phyloP scores from a whole-genome alignment of 176 grass and related monocot species.

The Avena atlantica region DNA sequence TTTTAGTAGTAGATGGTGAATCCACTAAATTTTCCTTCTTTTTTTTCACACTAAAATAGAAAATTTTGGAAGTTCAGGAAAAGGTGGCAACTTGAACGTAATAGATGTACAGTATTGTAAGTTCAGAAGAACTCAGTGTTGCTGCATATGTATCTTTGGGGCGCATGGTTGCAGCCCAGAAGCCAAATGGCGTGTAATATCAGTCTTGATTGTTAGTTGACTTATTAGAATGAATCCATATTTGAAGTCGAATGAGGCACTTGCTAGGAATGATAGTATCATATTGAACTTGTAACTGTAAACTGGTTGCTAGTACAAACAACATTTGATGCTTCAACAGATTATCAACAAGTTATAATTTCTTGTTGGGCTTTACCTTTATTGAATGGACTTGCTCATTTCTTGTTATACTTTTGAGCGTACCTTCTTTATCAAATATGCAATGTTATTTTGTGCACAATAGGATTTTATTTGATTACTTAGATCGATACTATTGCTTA shows the following conservation, averaged over 20 bases:
- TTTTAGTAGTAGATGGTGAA: slow-evolving; percentile 1
- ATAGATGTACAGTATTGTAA: not conserved
- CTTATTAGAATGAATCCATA: not conserved
- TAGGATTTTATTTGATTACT: not conserved
- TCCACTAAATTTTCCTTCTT: not conserved
- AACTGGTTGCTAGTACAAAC: not conserved
- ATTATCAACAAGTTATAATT: slow-evolving; percentile 11
- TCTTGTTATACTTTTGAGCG: not conserved
- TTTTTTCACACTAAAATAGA: not conserved
- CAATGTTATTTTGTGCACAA: not conserved
- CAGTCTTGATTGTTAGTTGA: not conserved
- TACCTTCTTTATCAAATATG: slow-evolving; percentile 19
- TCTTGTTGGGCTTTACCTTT: not conserved
- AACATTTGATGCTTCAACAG: not conserved
- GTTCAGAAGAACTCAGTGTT: not conserved
- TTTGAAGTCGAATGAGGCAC: not conserved
- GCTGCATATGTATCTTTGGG: not conserved
- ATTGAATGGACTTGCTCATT: not conserved
- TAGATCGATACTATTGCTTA: not conserved
- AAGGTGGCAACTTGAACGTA: not conserved
- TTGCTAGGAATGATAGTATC: not conserved
- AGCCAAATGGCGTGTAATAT: not conserved
- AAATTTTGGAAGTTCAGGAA: not conserved
- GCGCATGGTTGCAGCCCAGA: not conserved
- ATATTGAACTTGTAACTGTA: not conserved